Conservation (phyloP, 352 stramenopile genomes). For the Plasmopara halstedii region DNA sequence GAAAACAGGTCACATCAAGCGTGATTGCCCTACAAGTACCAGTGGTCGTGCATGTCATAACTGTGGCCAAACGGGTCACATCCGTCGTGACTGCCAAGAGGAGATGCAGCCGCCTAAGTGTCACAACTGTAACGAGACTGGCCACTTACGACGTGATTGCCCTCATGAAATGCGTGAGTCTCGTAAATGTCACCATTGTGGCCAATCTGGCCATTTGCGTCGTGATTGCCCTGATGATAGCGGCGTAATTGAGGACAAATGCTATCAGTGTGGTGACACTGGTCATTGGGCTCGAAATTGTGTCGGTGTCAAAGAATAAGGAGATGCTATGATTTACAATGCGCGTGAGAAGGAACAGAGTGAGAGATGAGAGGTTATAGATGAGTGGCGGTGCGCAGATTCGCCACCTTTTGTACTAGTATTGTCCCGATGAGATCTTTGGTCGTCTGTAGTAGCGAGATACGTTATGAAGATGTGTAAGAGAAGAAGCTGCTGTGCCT, state of each 20-base stretch:
- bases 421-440: slow-evolving; percentile 41
- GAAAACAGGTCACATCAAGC: slow-evolving; percentile 76
- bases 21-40: slow-evolving; percentile 51
- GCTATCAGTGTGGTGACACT: slow-evolving; percentile 72
- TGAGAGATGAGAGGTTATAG: slow-evolving; percentile 39
- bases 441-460: slow-evolving; percentile 36
- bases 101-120: slow-evolving; percentile 67
- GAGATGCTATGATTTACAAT: slow-evolving; percentile 5
- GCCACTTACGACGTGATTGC: slow-evolving; percentile 69
- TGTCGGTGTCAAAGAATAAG: slow-evolving; percentile 45
- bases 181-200: slow-evolving; percentile 74
- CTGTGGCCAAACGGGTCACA: slow-evolving; percentile 69
- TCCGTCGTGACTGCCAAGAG: slow-evolving; percentile 73
- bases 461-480: slow-evolving; percentile 34
- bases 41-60: slow-evolving; percentile 73
- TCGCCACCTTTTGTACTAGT: slow-evolving; percentile 54
- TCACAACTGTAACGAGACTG: slow-evolving; percentile 69
- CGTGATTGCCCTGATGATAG: slow-evolving; percentile 77
- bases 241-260: slow-evolving; percentile 62
- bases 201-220: slow-evolving; percentile 57
- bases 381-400: slow-evolving; percentile 38
- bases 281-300: slow-evolving; percentile 80
- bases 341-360: slow-evolving; percentile 24
- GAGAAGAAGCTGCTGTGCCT: too few relatives aligned
- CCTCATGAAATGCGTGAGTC: slow-evolving; percentile 55